phyloP scores from a whole-genome alignment of 2,329 filamentous ascomycete genomes.

The Xylaria sp. region DNA sequence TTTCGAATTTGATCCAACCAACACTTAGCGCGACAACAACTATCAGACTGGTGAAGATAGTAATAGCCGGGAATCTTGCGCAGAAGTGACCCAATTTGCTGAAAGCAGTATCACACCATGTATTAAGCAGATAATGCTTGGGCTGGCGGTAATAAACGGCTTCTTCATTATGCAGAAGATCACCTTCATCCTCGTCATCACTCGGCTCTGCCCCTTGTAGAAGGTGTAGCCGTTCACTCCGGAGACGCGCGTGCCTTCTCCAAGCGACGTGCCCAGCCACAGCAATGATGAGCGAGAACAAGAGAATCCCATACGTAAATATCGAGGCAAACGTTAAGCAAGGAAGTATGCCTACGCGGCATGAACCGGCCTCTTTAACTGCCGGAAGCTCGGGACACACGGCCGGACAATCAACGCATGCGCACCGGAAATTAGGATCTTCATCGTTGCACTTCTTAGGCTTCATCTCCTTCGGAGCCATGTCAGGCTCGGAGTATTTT shows the following conservation, averaged over 20 bases:
- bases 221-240: conserved; percentile 84
- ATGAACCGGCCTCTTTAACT: conserved; percentile 75
- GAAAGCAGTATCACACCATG: conserved; percentile 82
- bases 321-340: conserved; percentile 95
- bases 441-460: conserved; percentile 91
- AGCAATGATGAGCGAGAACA: conserved; percentile 73
- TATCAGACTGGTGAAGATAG: conserved; percentile 79
- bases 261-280: conserved; percentile 81
- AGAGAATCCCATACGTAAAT: conserved; percentile 80
- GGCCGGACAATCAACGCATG: conserved; percentile 90
- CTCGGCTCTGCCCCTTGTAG: conserved; percentile 85
- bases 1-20: conserved; percentile 88
- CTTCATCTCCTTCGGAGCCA: conserved; percentile 76
- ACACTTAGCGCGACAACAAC: conserved; percentile 82
- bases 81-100: conserved; percentile 82
- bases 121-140: conserved; percentile 85
- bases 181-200: conserved; percentile 94
- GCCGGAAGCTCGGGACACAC: conserved; percentile 86
- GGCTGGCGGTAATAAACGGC: conserved; percentile 83
- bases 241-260: conserved; percentile 76
- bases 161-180: conserved; percentile 78
- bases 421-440: conserved; percentile 86
- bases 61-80: conserved; percentile 85
- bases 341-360: conserved; percentile 86
- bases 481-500: conserved; percentile 71